Base-by-base conservation (phyloP, 192 early-diverging fungal species). In the Phycomyces nitens region DNA sequence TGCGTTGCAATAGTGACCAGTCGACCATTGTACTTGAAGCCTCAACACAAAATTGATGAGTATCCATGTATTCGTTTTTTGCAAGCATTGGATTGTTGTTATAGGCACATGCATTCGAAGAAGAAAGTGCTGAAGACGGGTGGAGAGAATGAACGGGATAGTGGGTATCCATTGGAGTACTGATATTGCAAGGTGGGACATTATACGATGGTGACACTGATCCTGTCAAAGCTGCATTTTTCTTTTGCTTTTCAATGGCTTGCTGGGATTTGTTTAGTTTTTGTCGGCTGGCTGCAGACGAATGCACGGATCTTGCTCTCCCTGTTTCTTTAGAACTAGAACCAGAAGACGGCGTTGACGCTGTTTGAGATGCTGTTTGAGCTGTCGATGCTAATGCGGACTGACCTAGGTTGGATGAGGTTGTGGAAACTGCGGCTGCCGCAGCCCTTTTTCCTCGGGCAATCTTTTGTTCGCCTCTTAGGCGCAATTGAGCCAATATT, bases 1-100 rank as follows among this genome's bases (percentile, higher is more conserved):
- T 88, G 24, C 72, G 72, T 24, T 72, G 75, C 49, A 75, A 89
- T 38, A 86, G 79, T 62, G 66, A 71, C 29, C 86, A 88, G 44
- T 47, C 44, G 12, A 47, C 44, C 44, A 47, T 47, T n/a, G 44
- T 18, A 18, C 12, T 47, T 14, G 44, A n/a, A 11, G 44, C 12
- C 18, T 47, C 44, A n/a, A 47, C 44, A 47, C 44, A 47, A 11
- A 47, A 47, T 18, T 47, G 44, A 11, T 47, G 15, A 11, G 44
- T 3, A 18, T 47, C 18, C 44, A 47, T 47, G 44, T 47, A 47
- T 11, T 47, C 44, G 18, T 47, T 18, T 11, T 47, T 47, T 34
- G 29, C 7, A 11, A 47, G 2, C 4, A 47, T 47, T 14, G 44
- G 12, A 47, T 47, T 47, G 3, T 18, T 18, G 12, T 3, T 3